These are phyloP conservation scores for Geranium incanum DNA, from an alignment of 441 rosid species.

Conservation along the genomic window DNA sequence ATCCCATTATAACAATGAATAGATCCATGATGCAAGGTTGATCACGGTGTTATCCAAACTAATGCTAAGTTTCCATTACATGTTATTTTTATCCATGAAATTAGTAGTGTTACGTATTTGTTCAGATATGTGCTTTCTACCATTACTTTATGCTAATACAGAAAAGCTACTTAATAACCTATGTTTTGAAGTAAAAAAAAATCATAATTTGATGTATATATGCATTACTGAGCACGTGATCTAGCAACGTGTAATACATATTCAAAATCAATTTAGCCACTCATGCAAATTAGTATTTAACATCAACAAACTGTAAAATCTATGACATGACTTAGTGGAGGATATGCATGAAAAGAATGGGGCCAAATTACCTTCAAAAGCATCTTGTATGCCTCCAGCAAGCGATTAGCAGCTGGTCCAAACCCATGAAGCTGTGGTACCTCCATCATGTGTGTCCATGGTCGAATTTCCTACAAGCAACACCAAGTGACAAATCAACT, in stretches of 20 bases:
- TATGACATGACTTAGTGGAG: neutral
- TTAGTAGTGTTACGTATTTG: too few species aligned
- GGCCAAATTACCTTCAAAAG: slow-evolving; percentile 62
- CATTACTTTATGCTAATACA: too few species aligned
- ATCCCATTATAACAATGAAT: neutral
- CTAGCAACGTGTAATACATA: too few species aligned
- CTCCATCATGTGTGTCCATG: slow-evolving; percentile 99
- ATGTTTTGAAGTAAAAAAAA: too few species aligned
- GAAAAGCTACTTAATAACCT: too few species aligned
- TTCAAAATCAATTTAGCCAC: too few species aligned
- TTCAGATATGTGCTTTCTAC: too few species aligned
- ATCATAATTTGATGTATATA: too few species aligned
- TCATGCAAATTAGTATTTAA: too few species aligned
- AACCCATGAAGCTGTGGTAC: slow-evolving; percentile 99
- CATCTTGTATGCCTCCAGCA: slow-evolving; percentile 96
- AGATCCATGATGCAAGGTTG: neutral
- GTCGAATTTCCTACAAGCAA: slow-evolving; percentile 75
- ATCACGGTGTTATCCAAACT: slow-evolving; percentile 3
- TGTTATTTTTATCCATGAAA: neutral
- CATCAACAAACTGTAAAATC: neutral
- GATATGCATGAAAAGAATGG: neutral
- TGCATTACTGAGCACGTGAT: too few species aligned
- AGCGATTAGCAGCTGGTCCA: slow-evolving; percentile 96
- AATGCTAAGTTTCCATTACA: neutral
- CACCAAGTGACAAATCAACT: slow-evolving; percentile 8